Evolutionary conservation across 2,329 filamentous ascomycete species (phyloP), one percentile per base, ranked within the genome.

Genomic region (Talaromyces sp.): DNA sequence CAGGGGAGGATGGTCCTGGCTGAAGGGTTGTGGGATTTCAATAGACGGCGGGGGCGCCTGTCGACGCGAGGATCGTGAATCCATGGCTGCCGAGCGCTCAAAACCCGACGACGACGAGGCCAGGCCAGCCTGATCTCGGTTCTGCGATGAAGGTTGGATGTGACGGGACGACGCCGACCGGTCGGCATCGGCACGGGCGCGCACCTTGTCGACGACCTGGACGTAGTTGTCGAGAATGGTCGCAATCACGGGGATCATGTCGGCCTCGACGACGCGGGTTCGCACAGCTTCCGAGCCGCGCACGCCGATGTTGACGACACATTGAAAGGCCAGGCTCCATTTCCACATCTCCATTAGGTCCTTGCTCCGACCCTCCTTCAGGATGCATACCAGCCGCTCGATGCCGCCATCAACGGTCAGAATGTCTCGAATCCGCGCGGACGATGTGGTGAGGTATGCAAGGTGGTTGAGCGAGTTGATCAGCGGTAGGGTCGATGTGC

Each of bases 331-430:
- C 65, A 99, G 84, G 73, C 97, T 99, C 95, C 95, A 99, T 79
- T 98, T 98, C 95, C 95, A 99, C 91, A 96, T 96, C 76, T 97
- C 93, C 93, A 98, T 97, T 88, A 97, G 89, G 75, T 99, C 93
- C 78, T 93, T 96, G 79, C 91, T 97, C 73, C 95, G 85, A 65
- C 95, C 95, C 78, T 96, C 92, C 78, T 99, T 99, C 76, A 99
- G 85, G 72, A 99, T 97, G 84, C 92, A 97, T 74, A 99, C 91
- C 68, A 99, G 82, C 66, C 93, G 84, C 81, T 99, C 95, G 76
- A 99, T 95, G 65, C 95, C 95, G 77, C 95, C 95, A 89, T 99
- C 95, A 79, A 99, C 92, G 61, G 93, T 98, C 66, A 99, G 85
- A 65, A 99, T 99, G 75, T 99, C 95, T 70, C 95, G 88, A 76